A percentile compares a stretch with the other conserved stretches of the same genome.
phyloP scores from a whole-genome alignment of 2,329 filamentous ascomycete species.

The Calonectria pauciramosa region DNA sequence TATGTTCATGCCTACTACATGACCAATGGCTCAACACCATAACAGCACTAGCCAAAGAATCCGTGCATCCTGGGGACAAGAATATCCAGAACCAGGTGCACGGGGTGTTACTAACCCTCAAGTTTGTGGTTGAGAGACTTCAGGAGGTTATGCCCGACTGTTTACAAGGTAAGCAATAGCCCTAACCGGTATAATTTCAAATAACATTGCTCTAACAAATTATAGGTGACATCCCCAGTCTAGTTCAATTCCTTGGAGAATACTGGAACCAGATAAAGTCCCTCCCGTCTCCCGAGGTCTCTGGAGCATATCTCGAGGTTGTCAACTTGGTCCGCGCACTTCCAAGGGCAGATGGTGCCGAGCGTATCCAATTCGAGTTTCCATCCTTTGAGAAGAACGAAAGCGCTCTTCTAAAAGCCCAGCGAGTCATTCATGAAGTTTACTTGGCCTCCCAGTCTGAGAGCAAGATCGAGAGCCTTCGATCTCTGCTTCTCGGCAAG shows the following conservation, averaged over 20 bases:
- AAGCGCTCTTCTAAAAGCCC: constrained; percentile 57
- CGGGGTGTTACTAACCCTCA: constrained; percentile 69
- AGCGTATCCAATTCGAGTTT: constrained; percentile 38
- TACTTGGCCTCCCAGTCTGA: constrained; percentile 48
- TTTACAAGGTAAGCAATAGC: constrained; percentile 55
- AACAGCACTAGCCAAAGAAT: constrained; percentile 51
- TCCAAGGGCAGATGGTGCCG: constrained; percentile 37
- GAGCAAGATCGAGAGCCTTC: constrained; percentile 41
- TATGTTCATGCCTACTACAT: constrained; percentile 73
- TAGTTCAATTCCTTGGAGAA: constrained; percentile 48
- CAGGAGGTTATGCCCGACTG: constrained; percentile 60
- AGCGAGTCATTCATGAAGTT: constrained; percentile 54
- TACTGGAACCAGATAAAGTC: constrained; percentile 42
- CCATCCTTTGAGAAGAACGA: constrained; percentile 33
- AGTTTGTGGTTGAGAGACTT: constrained; percentile 69
- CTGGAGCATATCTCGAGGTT: constrained; percentile 62
- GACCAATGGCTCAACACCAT: constrained; percentile 62
- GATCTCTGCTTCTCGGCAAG: constrained; percentile 45
- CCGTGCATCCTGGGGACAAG: constrained; percentile 39
- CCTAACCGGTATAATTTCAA: not conserved
- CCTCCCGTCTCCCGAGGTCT: constrained; percentile 56
- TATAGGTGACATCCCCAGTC: constrained; percentile 48
- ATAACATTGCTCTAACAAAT: constrained; percentile 19
- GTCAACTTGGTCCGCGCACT: constrained; percentile 57
- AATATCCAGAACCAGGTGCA: constrained; percentile 68